Evolutionary conservation across 257 asterid genomes (phyloP).

Genomic region (Sherardia arvensis): DNA sequence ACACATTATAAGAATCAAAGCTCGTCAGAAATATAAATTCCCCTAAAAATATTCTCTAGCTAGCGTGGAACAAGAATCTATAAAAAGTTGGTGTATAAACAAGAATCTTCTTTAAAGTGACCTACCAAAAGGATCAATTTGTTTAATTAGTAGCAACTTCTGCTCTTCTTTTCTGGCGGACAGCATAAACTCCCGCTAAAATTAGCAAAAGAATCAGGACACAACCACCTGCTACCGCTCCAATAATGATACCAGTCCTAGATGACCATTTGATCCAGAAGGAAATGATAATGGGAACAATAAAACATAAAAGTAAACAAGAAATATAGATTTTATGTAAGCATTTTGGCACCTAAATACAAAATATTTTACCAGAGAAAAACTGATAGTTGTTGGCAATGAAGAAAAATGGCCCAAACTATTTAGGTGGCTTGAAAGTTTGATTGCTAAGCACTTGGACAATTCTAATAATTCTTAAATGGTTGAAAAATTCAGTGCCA

Average conservation of each 20-base stretch:
- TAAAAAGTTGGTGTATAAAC: no score
- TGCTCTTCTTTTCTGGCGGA: constrained; percentile 66
- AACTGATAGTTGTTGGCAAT: constrained; percentile 30
- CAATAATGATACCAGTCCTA: constrained; percentile 37
- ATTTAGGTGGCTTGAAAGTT: constrained; percentile 62
- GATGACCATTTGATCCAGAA: constrained; percentile 24
- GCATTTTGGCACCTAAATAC: background rate
- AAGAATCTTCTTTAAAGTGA: background rate
- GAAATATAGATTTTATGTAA: background rate
- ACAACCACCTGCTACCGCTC: constrained; percentile 63
- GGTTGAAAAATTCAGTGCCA: constrained; percentile 42
- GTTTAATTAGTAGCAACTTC: constrained; percentile 53
- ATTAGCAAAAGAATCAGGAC: constrained; percentile 43
- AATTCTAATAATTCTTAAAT: constrained; percentile 42
- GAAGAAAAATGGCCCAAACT: constrained; percentile 69
- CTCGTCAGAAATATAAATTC: no score
- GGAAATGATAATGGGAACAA: constrained; percentile 21
- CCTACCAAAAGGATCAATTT: constrained; percentile 76
- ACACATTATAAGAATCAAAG: no score
- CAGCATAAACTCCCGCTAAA: constrained; percentile 59
- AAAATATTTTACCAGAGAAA: constrained; percentile 36
- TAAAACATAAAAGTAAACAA: constrained; percentile 4
- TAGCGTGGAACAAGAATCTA: no score
- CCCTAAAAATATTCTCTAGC: no score
- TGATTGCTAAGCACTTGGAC: constrained; percentile 71